Evolutionary conservation across 2,329 filamentous ascomycete genomes (phyloP).

Genomic region (Penicillium sp.): DNA sequence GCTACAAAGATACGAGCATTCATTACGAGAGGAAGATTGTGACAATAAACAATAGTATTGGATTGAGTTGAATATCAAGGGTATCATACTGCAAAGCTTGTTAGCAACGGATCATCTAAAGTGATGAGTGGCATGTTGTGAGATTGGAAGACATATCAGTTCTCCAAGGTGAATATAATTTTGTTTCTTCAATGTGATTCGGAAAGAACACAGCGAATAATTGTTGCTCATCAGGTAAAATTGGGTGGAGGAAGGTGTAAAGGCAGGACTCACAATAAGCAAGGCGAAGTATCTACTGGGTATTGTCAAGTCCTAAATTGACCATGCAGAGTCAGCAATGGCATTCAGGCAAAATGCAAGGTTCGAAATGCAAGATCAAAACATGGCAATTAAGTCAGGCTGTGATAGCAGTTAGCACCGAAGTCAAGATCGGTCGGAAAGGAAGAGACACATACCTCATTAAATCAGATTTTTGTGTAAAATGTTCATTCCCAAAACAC

Average conservation of each 20-base stretch:
- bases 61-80: conserved; percentile 9
- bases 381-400: conserved; percentile 49
- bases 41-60: conserved; percentile 1
- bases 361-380: conserved; percentile 28
- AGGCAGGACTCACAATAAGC: conserved; percentile 28
- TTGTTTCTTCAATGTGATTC: conserved; percentile 64
- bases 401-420: conserved; percentile 40
- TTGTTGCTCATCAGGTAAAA: conserved; percentile 60
- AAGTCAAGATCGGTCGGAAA: not conserved
- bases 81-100: conserved; percentile 17
- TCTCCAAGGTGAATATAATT: conserved; percentile 66
- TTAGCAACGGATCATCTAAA: conserved; percentile 30
- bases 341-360: conserved; percentile 26
- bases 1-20: not conserved
- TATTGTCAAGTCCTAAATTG: conserved; percentile 19
- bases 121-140: conserved; percentile 15
- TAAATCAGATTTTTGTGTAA: conserved; percentile 73
- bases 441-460: conserved; percentile 57
- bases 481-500: conserved; percentile 62
- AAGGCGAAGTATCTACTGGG: conserved; percentile 4
- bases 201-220: conserved; percentile 68
- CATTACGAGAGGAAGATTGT: not conserved
- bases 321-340: conserved; percentile 33
- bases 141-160: conserved; percentile 51
- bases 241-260: conserved; percentile 8